These are phyloP conservation scores for Sphagnum tenellum DNA, from an alignment of 225 moss, liverwort and hornwort species.

Conservation along the genomic window DNA sequence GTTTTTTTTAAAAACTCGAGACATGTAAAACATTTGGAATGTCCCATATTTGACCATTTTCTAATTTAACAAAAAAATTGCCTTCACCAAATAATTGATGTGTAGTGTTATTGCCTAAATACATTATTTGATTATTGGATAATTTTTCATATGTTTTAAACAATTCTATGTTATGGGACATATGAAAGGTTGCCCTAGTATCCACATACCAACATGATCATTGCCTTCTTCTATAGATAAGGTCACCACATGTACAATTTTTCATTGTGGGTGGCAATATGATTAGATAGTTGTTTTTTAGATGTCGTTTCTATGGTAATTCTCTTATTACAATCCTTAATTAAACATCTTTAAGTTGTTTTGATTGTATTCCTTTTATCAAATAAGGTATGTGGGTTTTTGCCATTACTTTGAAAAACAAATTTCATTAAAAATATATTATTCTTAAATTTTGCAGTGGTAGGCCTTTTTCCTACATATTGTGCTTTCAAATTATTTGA, in stretches of 20 bases:
- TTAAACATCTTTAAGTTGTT: too few relatives aligned
- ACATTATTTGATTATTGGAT: background rate
- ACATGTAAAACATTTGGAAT: slow-evolving; percentile 1
- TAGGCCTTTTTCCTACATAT: too few relatives aligned
- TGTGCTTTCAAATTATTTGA: too few relatives aligned
- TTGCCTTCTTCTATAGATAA: background rate
- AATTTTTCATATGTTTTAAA: background rate
- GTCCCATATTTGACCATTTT: background rate
- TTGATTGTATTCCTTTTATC: too few relatives aligned
- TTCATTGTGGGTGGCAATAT: too few relatives aligned
- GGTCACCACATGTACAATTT: background rate
- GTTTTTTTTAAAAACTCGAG: background rate
- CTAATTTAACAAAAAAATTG: background rate
- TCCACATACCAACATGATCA: background rate
- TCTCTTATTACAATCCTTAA: too few relatives aligned
- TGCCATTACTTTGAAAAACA: too few relatives aligned
- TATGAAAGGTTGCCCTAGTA: background rate
- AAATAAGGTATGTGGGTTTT: too few relatives aligned
- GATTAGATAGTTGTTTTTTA: too few relatives aligned
- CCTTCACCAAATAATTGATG: background rate
- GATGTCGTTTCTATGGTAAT: too few relatives aligned
- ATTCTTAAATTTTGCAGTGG: too few relatives aligned
- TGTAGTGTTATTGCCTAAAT: background rate
- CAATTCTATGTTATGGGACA: background rate
- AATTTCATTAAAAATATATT: too few relatives aligned